A percentile compares a stretch with the other conserved stretches of the same genome.
Conservation (phyloP, 108 stramenopile species). For the Skeletonema menzelii region DNA sequence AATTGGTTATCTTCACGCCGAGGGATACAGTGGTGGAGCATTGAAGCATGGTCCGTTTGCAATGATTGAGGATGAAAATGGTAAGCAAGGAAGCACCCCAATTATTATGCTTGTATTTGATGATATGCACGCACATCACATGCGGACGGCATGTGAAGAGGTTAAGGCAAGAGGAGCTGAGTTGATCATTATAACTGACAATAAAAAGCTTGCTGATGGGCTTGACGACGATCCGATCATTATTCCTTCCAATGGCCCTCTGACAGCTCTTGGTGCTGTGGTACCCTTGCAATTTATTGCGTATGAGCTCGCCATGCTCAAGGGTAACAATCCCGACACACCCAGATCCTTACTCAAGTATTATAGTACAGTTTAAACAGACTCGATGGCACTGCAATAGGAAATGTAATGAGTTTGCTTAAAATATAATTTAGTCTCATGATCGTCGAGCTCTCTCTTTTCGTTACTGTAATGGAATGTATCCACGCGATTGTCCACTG, state of each 20-base stretch:
- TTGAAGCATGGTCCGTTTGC: conserved; percentile 91
- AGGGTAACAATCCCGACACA: conserved; percentile 83
- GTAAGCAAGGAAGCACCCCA: conserved; percentile 76
- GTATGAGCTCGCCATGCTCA: conserved; percentile 83
- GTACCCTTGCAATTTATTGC: conserved; percentile 85
- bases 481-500: conserved; percentile 24
- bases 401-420: neutral
- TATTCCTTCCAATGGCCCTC: conserved; percentile 74
- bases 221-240: conserved; percentile 73
- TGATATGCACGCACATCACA: conserved; percentile 76
- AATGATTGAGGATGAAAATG: conserved; percentile 69
- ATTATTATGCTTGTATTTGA: conserved; percentile 84
- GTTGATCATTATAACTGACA: conserved; percentile 72
- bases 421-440: neutral
- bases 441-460: neutral
- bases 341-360: conserved; percentile 86
- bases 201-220: conserved; percentile 69
- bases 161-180: conserved; percentile 83
- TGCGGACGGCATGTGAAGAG: conserved; percentile 74
- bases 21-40: conserved; percentile 90
- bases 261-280: conserved; percentile 75
- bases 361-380: conserved; percentile 62
- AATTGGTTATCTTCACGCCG: conserved; percentile 85
- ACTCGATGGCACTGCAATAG: neutral
- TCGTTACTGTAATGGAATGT: conserved; percentile 27